Evolutionary conservation across 2,329 filamentous ascomycete genomes (phyloP).

Genomic region (Zymoseptoria passerinii): DNA sequence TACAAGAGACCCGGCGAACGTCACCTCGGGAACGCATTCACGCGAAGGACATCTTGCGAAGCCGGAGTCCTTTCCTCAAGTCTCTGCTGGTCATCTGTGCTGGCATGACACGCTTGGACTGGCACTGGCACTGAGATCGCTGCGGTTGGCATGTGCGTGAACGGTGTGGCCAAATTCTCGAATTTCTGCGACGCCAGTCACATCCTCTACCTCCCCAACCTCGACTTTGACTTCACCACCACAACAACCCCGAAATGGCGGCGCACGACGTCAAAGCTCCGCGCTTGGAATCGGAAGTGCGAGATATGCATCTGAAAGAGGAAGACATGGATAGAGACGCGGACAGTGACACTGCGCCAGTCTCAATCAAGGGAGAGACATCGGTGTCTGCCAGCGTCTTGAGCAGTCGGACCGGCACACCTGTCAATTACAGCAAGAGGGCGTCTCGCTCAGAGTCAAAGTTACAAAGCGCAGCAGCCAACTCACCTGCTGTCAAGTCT

Average conservation of each 20-base stretch:
- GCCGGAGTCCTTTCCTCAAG: not conserved
- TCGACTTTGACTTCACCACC: conserved; percentile 22
- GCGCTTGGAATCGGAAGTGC: conserved; percentile 37
- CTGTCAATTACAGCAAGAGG: conserved; percentile 12
- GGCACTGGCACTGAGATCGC: not conserved
- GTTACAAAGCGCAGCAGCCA: conserved; percentile 17
- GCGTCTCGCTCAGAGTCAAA: conserved; percentile 23
- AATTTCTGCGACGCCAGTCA: conserved; percentile 5
- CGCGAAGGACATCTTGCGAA: not conserved
- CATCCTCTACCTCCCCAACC: conserved; percentile 9
- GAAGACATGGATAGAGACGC: conserved; percentile 26
- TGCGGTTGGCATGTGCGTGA: conserved; percentile 14
- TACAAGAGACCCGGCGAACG: not conserved
- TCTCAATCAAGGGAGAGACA: conserved; percentile 13
- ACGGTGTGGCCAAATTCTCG: not conserved
- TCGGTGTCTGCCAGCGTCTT: conserved; percentile 17
- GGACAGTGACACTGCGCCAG: conserved; percentile 20
- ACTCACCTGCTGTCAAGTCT: conserved; percentile 32
- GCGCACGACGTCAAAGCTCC: conserved; percentile 31
- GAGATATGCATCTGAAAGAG: conserved; percentile 40
- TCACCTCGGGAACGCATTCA: not conserved
- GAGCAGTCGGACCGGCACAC: conserved; percentile 13
- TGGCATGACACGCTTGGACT: conserved; percentile 4
- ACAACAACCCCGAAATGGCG: conserved; percentile 29
- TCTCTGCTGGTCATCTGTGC: not conserved